phyloP scores from a whole-genome alignment of 208 protist genomes.

The Naegleria gruberi region DNA sequence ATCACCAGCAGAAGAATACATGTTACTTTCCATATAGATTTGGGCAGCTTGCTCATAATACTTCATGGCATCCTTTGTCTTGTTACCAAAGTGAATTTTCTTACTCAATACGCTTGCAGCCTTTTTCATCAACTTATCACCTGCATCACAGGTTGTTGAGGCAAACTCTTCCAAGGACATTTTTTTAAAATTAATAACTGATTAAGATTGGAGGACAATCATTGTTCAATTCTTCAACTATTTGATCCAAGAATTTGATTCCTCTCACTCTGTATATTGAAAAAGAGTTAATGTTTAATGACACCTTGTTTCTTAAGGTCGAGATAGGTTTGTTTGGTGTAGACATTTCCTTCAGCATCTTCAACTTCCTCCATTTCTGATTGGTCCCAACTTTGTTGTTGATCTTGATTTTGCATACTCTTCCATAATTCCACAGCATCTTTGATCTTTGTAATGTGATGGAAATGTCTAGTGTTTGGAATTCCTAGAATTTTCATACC shows the following conservation, averaged over 20 bases:
- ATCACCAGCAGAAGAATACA: neutral
- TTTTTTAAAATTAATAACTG: no score
- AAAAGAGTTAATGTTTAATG: neutral
- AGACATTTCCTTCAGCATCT: conserved; percentile 68
- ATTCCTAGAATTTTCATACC: conserved; percentile 72
- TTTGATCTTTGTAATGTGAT: conserved; percentile 70
- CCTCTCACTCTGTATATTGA: no score
- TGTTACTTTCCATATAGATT: neutral
- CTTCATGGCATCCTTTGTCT: neutral
- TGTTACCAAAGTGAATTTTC: neutral
- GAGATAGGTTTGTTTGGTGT: conserved; percentile 66
- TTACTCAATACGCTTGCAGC: neutral
- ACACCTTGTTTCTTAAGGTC: conserved; percentile 62
- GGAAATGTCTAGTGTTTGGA: conserved; percentile 72
- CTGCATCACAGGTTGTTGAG: neutral
- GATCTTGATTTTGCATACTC: conserved; percentile 48
- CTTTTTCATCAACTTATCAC: neutral
- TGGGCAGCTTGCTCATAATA: neutral
- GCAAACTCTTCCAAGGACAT: no score
- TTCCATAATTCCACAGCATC: conserved; percentile 60
- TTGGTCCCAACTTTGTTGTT: conserved; percentile 40
- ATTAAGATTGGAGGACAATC: no score
- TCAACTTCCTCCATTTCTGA: conserved; percentile 74
- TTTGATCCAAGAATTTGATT: no score
- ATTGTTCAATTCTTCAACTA: no score